Evolutionary conservation across 2,329 filamentous ascomycete genomes (phyloP).

Genomic region (Pyrenochaeta sp.): DNA sequence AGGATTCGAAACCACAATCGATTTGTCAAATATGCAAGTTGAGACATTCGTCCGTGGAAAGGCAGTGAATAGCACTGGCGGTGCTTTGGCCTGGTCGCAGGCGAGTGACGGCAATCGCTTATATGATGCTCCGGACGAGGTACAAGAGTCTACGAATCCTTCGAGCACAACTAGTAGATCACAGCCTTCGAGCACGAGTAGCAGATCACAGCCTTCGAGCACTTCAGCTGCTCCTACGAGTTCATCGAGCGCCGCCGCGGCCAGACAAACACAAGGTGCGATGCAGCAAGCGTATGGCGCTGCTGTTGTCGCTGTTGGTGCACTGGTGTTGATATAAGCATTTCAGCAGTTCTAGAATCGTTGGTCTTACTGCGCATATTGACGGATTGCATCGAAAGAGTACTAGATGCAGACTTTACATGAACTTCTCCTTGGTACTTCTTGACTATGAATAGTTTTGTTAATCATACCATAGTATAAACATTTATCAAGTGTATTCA

Average conservation of each 20-base stretch:
- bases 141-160: slow-evolving; percentile 3
- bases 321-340: slow-evolving; percentile 4
- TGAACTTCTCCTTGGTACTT: too few species aligned
- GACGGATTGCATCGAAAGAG: too few species aligned
- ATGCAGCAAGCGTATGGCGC: slow-evolving; percentile 13
- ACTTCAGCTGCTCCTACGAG: slow-evolving; percentile 6
- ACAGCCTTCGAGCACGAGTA: slow-evolving; percentile 1
- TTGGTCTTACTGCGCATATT: too few species aligned
- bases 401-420: too few species aligned
- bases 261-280: slow-evolving; percentile 4
- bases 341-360: neutral
- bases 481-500: too few species aligned
- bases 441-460: too few species aligned
- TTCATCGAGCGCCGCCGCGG: slow-evolving; percentile 10
- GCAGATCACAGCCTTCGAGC: slow-evolving; percentile 1
- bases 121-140: slow-evolving; percentile 18
- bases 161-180: slow-evolving; percentile 1
- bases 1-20: slow-evolving; percentile 22
- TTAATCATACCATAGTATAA: too few species aligned
- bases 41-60: slow-evolving; percentile 17
- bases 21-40: slow-evolving; percentile 9
- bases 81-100: slow-evolving; percentile 12
- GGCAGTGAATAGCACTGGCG: slow-evolving; percentile 13
- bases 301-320: slow-evolving; percentile 14
- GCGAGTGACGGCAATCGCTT: slow-evolving; percentile 13